Base-by-base conservation (phyloP, 2,329 filamentous ascomycete genomes). In the Ceratocystiopsis sp. region DNA sequence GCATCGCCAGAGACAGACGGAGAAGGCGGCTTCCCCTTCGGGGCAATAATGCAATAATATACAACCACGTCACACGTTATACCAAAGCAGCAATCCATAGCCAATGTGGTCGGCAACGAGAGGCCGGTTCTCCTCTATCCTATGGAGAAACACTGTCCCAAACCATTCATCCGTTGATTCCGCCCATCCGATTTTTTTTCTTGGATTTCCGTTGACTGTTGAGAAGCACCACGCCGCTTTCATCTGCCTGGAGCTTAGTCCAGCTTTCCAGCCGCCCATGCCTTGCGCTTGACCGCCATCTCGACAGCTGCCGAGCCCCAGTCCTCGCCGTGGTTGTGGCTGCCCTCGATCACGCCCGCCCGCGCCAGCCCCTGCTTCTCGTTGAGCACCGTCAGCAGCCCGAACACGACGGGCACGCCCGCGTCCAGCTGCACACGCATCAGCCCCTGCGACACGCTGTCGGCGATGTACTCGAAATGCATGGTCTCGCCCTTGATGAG, bases 401-500 rank as follows among this genome's bases (percentile, higher is more conserved):
- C 89, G 61, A 96, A 94, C 46, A 96, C 75, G 46, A 98, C 81
- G 32, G 91, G 91, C 41, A 93, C 75, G 38, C 84, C 83, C 11
- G 77, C 78, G 59, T 98, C 89, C 44, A 96, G 69, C 61, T 93
- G 86, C 46, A 96, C 78, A 50, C 84, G 78, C 91, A 98, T 98
- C 48, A 98, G 70, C 8, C 85, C 91, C 43, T 94, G 84, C 45
- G 78, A 85, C 8, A 93, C 86, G 36, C 84, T 76, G 50, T 96
- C 91, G 37, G 87, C 74, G 54, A 98, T 98, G 66, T 98, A 96
- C 65, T 98, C 91, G 57, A 98, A 98, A 65, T 98, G 91, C 86
- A 95, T 95, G 8, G 91, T 96, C 64, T 93, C 84, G 59, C 91
- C 91, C 68, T 98, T 98, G 66, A 98, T 95, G 48, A 98, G 75